phyloP scores from a whole-genome alignment of 495 filamentous ascomycete species.

The Daldinia grandis region DNA sequence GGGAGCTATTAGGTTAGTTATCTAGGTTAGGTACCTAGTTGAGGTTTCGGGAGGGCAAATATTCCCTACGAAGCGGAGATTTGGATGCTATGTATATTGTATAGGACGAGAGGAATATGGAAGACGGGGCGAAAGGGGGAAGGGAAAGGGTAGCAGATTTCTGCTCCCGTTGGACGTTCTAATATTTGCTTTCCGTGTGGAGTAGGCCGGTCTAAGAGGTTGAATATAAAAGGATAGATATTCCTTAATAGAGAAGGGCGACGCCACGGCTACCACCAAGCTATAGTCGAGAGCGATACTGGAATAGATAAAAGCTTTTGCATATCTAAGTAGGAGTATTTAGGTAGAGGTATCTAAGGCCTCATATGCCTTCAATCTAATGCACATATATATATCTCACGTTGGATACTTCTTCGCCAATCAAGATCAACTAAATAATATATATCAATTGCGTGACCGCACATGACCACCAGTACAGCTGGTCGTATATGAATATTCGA shows the following conservation, averaged over 20 bases:
- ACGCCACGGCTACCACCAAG: background rate
- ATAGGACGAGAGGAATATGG: background rate
- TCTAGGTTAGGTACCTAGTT: no score
- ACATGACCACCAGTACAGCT: slow-evolving; percentile 9
- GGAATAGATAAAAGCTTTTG: background rate
- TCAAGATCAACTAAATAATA: background rate
- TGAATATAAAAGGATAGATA: background rate
- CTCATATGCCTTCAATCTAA: background rate
- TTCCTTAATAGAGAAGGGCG: background rate
- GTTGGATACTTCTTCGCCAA: background rate
- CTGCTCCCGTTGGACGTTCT: background rate
- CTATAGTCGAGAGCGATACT: background rate
- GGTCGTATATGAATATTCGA: slow-evolving; percentile 10
- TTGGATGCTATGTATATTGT: background rate
- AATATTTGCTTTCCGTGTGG: background rate
- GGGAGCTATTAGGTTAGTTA: background rate
- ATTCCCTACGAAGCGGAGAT: background rate
- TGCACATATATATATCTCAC: background rate
- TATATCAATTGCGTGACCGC: slow-evolving; percentile 22
- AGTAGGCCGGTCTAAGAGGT: background rate
- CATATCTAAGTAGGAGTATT: background rate
- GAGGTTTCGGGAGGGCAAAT: background rate
- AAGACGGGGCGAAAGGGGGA: background rate
- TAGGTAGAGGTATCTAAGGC: background rate
- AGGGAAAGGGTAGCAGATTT: background rate